A percentile compares a stretch with the other conserved stretches of the same genome.
Evolutionary conservation across 2,329 filamentous ascomycete species (phyloP).

Genomic region (Colletotrichum sp.): DNA sequence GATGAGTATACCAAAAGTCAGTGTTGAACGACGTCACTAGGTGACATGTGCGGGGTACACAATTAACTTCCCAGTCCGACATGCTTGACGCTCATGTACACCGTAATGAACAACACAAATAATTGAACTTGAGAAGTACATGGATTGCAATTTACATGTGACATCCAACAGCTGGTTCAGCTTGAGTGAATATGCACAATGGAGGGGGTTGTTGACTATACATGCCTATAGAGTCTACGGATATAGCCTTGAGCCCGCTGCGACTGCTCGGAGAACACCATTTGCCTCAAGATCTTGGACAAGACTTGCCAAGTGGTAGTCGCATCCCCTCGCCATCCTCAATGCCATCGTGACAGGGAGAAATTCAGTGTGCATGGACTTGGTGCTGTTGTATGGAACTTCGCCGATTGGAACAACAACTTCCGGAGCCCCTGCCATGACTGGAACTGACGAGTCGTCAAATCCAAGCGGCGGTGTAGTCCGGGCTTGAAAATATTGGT

Average conservation of each 20-base stretch:
- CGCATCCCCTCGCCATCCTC: background rate
- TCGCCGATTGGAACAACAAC: background rate
- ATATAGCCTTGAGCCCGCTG: background rate
- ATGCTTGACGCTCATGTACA: background rate
- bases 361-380: background rate
- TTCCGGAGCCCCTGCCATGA: background rate
- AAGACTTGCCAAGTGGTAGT: background rate
- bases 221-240: background rate
- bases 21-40: background rate
- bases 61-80: background rate
- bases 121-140: background rate
- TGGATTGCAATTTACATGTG: background rate
- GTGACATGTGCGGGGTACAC: background rate
- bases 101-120: background rate
- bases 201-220: background rate
- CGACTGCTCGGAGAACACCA: background rate
- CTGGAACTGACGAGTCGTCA: background rate
- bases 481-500: background rate
- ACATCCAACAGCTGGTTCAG: background rate
- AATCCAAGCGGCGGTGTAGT: slow-evolving; percentile 1
- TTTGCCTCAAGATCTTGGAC: background rate
- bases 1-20: too few species aligned
- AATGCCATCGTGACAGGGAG: background rate
- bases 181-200: too few species aligned
- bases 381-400: background rate